Evolutionary conservation across 495 filamentous ascomycete species (phyloP).

Genomic region (Tuber brumale): DNA sequence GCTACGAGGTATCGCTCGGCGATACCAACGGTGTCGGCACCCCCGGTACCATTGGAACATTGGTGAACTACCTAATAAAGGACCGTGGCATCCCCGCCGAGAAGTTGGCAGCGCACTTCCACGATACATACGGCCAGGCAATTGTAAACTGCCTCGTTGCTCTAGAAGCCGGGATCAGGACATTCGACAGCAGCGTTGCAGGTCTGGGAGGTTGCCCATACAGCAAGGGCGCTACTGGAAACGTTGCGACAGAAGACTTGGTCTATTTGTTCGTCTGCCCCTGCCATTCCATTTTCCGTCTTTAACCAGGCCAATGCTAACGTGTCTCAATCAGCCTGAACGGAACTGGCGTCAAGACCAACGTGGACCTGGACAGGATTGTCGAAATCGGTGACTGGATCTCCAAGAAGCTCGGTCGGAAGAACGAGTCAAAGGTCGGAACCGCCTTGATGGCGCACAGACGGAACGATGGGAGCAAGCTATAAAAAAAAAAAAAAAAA

Average conservation of each 20-base stretch:
- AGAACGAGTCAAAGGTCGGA: conserved; percentile 68
- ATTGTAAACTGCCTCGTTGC: conserved; percentile 82
- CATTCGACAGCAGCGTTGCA: conserved; percentile 83
- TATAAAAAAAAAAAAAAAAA: conserved; percentile 16
- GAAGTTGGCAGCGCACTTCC: conserved; percentile 88
- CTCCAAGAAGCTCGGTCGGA: conserved; percentile 66
- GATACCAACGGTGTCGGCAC: conserved; percentile 98
- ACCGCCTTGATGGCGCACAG: conserved; percentile 64
- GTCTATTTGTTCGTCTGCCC: conserved; percentile 57
- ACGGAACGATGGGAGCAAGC: conserved; percentile 19
- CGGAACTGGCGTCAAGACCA: conserved; percentile 77
- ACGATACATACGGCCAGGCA: conserved; percentile 94
- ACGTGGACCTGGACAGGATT: conserved; percentile 76
- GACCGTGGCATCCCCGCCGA: conserved; percentile 70
- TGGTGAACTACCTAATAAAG: conserved; percentile 50
- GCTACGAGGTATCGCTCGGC: conserved; percentile 85
- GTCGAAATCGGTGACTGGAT: conserved; percentile 86
- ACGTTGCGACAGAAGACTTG: conserved; percentile 90
- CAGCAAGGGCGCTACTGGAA: conserved; percentile 87
- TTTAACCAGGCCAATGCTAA: background rate
- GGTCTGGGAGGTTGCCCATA: conserved; percentile 93
- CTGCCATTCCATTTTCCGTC: background rate
- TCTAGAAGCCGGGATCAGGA: conserved; percentile 79
- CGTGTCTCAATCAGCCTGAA: conserved; percentile 49
- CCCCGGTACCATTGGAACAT: conserved; percentile 47